These are phyloP conservation scores for Ustulina deusta DNA, from an alignment of 2,329 filamentous ascomycete species.

Conservation along the genomic window DNA sequence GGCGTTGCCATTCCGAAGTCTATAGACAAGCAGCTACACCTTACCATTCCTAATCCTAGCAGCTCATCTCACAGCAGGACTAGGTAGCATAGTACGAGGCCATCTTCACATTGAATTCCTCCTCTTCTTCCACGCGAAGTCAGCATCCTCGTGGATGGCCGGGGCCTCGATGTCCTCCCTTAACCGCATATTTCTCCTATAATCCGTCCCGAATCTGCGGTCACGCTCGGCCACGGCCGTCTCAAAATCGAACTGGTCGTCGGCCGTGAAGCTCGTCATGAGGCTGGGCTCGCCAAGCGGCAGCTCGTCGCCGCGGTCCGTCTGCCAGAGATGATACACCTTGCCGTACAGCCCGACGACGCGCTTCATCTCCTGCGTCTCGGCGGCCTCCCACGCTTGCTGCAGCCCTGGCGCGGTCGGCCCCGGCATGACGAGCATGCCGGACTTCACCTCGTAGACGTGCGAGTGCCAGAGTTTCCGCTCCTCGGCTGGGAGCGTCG, in stretches of 20 bases:
- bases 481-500: constrained; percentile 73
- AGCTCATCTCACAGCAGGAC: neutral
- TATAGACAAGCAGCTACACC: neutral
- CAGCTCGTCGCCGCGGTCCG: constrained; percentile 75
- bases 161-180: constrained; percentile 58
- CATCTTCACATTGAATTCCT: constrained; percentile 44
- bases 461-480: constrained; percentile 84
- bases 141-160: constrained; percentile 54
- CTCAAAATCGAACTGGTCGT: constrained; percentile 63
- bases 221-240: constrained; percentile 60
- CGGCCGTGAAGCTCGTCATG: constrained; percentile 65
- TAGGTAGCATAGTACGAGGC: neutral
- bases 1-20: neutral
- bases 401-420: constrained; percentile 64
- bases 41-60: too few relatives aligned
- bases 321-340: constrained; percentile 88
- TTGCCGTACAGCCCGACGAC: constrained; percentile 83
- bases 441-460: constrained; percentile 79
- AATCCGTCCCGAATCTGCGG: constrained; percentile 59
- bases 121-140: constrained; percentile 47
- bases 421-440: constrained; percentile 83
- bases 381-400: constrained; percentile 77
- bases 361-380: constrained; percentile 84
- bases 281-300: constrained; percentile 65
- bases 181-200: constrained; percentile 57